Evolutionary conservation across 2,329 filamentous ascomycete species (phyloP).

Genomic region (Alternaria arborescens): DNA sequence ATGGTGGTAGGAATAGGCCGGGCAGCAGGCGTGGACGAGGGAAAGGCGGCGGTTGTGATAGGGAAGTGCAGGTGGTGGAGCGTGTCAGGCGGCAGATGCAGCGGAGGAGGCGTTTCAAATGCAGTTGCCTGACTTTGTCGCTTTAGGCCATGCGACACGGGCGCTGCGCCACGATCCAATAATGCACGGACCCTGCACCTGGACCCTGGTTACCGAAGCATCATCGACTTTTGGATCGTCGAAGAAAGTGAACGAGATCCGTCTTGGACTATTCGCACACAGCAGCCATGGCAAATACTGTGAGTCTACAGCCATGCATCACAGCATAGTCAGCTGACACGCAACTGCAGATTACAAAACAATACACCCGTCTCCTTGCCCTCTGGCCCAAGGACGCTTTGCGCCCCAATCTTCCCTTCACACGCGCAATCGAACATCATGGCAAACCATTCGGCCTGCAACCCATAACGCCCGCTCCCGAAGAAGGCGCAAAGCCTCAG

Average conservation of each 20-base stretch:
- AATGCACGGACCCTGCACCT: slow-evolving; percentile 3
- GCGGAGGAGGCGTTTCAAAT: slow-evolving; percentile 21
- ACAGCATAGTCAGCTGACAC: slow-evolving; percentile 4
- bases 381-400: slow-evolving; percentile 62
- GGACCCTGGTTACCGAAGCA: slow-evolving; percentile 14
- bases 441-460: slow-evolving; percentile 42
- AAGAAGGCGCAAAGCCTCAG: slow-evolving; percentile 18
- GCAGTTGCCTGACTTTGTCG: slow-evolving; percentile 7
- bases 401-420: slow-evolving; percentile 58
- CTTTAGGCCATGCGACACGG: slow-evolving; percentile 7
- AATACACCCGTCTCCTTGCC: slow-evolving; percentile 60
- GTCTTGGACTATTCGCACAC: slow-evolving; percentile 1
- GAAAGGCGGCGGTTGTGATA: slow-evolving; percentile 15
- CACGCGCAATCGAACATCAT: slow-evolving; percentile 54
- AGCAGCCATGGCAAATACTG: slow-evolving; percentile 28
- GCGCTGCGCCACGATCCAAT: slow-evolving; percentile 16
- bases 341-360: slow-evolving; percentile 49
- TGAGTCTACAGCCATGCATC: slow-evolving; percentile 4
- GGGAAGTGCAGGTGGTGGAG: slow-evolving; percentile 8
- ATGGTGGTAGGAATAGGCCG: neutral
- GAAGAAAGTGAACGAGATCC: neutral
- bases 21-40: slow-evolving; percentile 14
- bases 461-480: slow-evolving; percentile 32
- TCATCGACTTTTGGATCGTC: slow-evolving; percentile 19
- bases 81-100: slow-evolving; percentile 20